A percentile compares a stretch with the other conserved stretches of the same genome.
These are phyloP conservation scores for Peronospora belbahrii DNA, from an alignment of 352 stramenopile species.

Conservation along the genomic window DNA sequence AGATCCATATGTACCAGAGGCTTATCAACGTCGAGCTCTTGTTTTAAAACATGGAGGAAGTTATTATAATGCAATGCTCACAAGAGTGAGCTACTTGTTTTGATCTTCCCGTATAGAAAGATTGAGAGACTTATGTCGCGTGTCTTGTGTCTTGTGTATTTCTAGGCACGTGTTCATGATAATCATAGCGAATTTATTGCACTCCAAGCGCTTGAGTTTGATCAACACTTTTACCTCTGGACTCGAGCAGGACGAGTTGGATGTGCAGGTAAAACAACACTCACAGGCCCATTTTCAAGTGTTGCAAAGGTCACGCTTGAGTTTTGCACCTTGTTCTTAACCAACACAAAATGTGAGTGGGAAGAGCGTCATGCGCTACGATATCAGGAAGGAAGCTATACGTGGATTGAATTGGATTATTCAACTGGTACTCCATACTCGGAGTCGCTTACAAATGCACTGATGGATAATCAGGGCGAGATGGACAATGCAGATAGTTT, in stretches of 20 bases:
- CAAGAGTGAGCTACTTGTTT: conserved; percentile 32
- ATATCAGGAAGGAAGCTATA: conserved; percentile 60
- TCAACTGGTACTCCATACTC: conserved; percentile 38
- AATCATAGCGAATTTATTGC: conserved; percentile 63
- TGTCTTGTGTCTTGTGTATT: conserved; percentile 9
- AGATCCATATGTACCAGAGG: conserved; percentile 41
- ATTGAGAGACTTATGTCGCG: conserved; percentile 11
- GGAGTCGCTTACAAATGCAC: conserved; percentile 28
- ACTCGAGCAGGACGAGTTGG: conserved; percentile 39
- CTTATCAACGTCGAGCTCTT: conserved; percentile 30
- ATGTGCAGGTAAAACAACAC: conserved; percentile 32
- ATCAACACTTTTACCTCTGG: conserved; percentile 47
- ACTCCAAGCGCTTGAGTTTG: conserved; percentile 47
- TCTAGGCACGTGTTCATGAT: conserved; percentile 46
- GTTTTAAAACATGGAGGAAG: conserved; percentile 34
- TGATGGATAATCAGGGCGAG: conserved; percentile 28
- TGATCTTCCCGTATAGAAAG: no score
- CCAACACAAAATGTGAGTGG: conserved; percentile 50
- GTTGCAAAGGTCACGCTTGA: conserved; percentile 32
- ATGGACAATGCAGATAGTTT: conserved; percentile 26
- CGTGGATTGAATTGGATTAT: conserved; percentile 62
- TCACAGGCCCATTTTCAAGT: conserved; percentile 34
- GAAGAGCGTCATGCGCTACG: conserved; percentile 40
- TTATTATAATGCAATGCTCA: conserved; percentile 60
- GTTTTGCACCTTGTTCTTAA: conserved; percentile 42